Base-by-base conservation (phyloP, 164 flowering plant species). In the Aristolochia californica region DNA sequence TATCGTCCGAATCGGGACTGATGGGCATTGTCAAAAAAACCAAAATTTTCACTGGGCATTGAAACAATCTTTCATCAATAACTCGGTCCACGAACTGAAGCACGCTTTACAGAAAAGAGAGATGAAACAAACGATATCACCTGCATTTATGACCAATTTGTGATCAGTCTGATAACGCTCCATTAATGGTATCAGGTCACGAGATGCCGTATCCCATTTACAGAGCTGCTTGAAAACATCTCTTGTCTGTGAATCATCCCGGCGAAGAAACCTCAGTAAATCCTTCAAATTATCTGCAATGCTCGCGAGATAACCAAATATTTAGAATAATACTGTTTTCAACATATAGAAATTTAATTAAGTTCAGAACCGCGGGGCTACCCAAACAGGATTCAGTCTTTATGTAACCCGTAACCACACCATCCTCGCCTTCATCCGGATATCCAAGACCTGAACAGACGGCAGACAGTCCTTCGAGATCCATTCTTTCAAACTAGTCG, bases 21-120 rank as follows among this genome's bases (percentile, higher is more conserved):
- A 90, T 60, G 0, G 97, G 96, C 97, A 93, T 93, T 0, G 96
- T 81, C 18, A 93, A 81, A 69, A 89, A 93, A 61, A 89, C 96
- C 80, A 93, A 66, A 58, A 93, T 78, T 72, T 89, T 93, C 65
- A 93, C 97, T 93, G 86, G 68, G 75, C 43, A 2, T 4, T 12
- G 47, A 59, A 62, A 7, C n/a, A 45, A 44, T 43, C 13, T 7
- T 40, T 22, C 22, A 1, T 45, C 13, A 40, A 2, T 23, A 34
- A 17, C 26, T 45, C 13, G 38, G 16, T 43, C 40, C 7, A 9
- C 7, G 40, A 12, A 34, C 10, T 34, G 40, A 34, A 12, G 28
- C 18, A n/a, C 8, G 13, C 13, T 4, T 30, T 23, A 27, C 14
- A 28, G 15, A 10, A 5, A 51, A 18, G 49, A 23, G 12, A 57